Percentiles rank a stretch among this genome's conserved stretches.
Conservation (phyloP, 2,329 filamentous ascomycete species). For the Microascus cirrosus region DNA sequence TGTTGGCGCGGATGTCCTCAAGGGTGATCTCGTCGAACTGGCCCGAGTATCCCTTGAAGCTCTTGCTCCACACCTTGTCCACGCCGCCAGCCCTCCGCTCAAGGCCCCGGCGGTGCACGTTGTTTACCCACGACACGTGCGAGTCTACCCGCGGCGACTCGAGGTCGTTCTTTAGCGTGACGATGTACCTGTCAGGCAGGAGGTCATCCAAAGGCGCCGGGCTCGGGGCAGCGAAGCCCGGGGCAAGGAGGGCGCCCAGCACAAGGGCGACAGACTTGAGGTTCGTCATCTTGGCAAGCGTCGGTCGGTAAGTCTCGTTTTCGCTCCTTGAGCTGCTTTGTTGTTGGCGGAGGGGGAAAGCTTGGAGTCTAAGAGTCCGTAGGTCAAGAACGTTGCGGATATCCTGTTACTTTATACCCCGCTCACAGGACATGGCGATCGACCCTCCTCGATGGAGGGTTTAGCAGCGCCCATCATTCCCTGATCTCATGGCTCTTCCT, state of each 20-base stretch:
- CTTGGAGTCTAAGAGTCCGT: too few relatives aligned
- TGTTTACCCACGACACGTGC: conserved; percentile 20
- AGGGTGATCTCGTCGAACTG: conserved; percentile 7
- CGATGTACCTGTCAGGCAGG: conserved; percentile 29
- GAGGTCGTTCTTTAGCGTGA: conserved; percentile 28
- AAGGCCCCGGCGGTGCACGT: conserved; percentile 17
- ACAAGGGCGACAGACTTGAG: conserved; percentile 2
- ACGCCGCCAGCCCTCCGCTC: conserved; percentile 13
- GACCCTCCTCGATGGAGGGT: too few relatives aligned
- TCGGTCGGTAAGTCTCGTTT: neutral
- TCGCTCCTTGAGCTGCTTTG: neutral
- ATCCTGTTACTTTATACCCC: too few relatives aligned
- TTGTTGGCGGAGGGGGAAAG: too few relatives aligned
- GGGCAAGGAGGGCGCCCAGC: conserved; percentile 20
- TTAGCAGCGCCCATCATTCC: too few relatives aligned
- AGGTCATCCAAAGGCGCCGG: conserved; percentile 6
- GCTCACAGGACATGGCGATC: too few relatives aligned
- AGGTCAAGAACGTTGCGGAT: too few relatives aligned
- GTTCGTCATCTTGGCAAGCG: neutral
- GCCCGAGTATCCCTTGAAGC: conserved; percentile 8
- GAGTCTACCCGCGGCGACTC: conserved; percentile 17
- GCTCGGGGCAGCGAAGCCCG: conserved; percentile 17
- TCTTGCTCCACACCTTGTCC: conserved; percentile 2
- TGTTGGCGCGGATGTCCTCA: conserved; percentile 19
- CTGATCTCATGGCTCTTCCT: too few relatives aligned